These are phyloP conservation scores for Santalum album DNA, from an alignment of 164 flowering plant genomes.

Conservation along the genomic window DNA sequence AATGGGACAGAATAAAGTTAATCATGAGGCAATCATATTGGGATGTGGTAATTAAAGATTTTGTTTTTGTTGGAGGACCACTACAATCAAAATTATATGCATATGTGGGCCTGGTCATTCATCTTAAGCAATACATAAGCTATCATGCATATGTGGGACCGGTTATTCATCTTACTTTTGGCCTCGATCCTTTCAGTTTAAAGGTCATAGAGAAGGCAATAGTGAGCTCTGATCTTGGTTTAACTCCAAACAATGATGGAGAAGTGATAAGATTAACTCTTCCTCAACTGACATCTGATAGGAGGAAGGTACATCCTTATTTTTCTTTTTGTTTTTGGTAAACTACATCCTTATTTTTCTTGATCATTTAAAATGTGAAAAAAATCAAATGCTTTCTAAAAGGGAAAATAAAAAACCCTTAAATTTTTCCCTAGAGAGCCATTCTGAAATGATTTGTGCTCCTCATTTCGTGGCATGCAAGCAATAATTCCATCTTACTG, in stretches of 20 bases:
- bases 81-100: not conserved
- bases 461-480: no score
- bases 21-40: no score
- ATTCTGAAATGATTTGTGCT: no score
- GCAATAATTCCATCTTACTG: no score
- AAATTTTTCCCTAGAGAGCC: not conserved
- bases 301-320: conserved; percentile 62
- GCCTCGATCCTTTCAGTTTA: conserved; percentile 40
- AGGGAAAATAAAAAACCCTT: no score
- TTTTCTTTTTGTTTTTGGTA: not conserved
- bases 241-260: conserved; percentile 91
- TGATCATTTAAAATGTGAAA: no score
- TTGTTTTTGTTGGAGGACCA: no score
- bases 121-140: no score
- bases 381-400: no score
- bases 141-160: not conserved
- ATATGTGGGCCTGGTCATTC: not conserved
- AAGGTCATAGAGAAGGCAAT: conserved; percentile 93
- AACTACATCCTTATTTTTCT: no score
- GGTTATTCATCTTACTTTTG: not conserved
- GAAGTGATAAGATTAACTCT: conserved; percentile 72
- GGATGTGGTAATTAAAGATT: no score
- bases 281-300: conserved; percentile 85
- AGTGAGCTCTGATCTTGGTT: conserved; percentile 67
- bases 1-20: no score